Conservation (phyloP, 1,139 yeast genomes). For the Scheffersomyces insectosa region DNA sequence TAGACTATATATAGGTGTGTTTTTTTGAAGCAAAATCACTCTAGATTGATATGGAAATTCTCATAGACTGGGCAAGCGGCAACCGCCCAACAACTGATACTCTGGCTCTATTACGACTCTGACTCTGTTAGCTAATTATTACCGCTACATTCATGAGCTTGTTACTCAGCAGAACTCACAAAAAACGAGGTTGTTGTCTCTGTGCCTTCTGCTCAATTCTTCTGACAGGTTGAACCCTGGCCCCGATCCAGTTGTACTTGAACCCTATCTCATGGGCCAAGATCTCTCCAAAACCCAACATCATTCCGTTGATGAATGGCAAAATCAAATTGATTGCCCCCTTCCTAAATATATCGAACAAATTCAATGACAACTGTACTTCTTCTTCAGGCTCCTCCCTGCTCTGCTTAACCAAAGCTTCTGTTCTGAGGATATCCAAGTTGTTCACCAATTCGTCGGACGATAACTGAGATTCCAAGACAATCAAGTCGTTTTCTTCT, state of each 20-base stretch:
- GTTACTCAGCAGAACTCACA: slow-evolving; percentile 5
- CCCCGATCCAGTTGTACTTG: slow-evolving; percentile 76
- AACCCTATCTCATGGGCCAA: slow-evolving; percentile 92
- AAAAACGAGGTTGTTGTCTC: slow-evolving; percentile 12
- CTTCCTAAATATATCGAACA: slow-evolving; percentile 42
- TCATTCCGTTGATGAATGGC: slow-evolving; percentile 91
- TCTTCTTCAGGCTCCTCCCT: background rate
- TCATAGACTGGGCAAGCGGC: too few species aligned
- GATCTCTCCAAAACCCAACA: slow-evolving; percentile 96
- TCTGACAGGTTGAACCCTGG: slow-evolving; percentile 53
- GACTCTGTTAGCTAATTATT: too few species aligned
- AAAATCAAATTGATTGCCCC: slow-evolving; percentile 74
- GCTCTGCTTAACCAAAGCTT: background rate
- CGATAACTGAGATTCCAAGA: slow-evolving; percentile 8
- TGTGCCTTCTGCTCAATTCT: slow-evolving; percentile 26
- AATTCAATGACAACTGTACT: slow-evolving; percentile 6
- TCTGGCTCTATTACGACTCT: too few species aligned
- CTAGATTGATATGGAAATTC: too few species aligned
- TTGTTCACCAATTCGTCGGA: slow-evolving; percentile 8
- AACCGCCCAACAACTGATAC: too few species aligned
- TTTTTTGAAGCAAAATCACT: too few species aligned
- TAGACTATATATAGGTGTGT: too few species aligned
- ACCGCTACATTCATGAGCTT: too few species aligned
- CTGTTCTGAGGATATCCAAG: background rate
- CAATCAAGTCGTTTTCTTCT: slow-evolving; percentile 6